Evolutionary conservation across 2,329 filamentous ascomycete genomes (phyloP).

Genomic region (Penicillium nordicum): DNA sequence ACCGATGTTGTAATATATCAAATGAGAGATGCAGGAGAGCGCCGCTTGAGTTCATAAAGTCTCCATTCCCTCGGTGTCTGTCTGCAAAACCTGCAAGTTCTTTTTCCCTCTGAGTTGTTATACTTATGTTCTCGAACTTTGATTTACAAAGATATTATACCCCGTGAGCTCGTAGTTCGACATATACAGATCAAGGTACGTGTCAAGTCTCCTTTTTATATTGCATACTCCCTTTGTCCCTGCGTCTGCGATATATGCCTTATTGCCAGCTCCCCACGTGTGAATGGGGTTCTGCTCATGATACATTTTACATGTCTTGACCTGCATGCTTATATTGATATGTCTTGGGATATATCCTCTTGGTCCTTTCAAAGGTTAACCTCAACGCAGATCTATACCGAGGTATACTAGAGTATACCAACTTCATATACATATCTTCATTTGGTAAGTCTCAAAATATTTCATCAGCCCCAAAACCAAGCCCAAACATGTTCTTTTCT

Average conservation of each 20-base stretch:
- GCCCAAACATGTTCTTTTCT: background rate
- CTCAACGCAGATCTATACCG: background rate
- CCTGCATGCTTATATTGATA: background rate
- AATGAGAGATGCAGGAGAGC: constrained; percentile 42
- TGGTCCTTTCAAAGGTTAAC: background rate
- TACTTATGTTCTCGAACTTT: constrained; percentile 11
- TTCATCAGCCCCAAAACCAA: background rate
- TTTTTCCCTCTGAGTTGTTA: constrained; percentile 24
- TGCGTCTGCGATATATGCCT: constrained; percentile 2
- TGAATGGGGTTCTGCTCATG: constrained; percentile 6
- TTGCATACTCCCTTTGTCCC: constrained; percentile 2
- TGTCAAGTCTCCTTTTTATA: background rate
- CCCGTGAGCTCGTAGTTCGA: constrained; percentile 9
- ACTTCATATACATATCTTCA: background rate
- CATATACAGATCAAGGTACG: constrained; percentile 16
- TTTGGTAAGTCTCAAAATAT: background rate
- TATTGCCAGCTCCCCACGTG: background rate
- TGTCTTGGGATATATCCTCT: background rate
- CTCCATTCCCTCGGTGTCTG: constrained; percentile 25
- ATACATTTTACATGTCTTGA: background rate
- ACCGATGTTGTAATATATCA: constrained; percentile 44
- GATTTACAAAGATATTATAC: constrained; percentile 17
- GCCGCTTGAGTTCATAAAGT: constrained; percentile 37
- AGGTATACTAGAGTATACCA: background rate
- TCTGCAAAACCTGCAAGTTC: constrained; percentile 24